phyloP scores from a whole-genome alignment of 805 yeast genomes.

The Kodamaea fukazawae region DNA sequence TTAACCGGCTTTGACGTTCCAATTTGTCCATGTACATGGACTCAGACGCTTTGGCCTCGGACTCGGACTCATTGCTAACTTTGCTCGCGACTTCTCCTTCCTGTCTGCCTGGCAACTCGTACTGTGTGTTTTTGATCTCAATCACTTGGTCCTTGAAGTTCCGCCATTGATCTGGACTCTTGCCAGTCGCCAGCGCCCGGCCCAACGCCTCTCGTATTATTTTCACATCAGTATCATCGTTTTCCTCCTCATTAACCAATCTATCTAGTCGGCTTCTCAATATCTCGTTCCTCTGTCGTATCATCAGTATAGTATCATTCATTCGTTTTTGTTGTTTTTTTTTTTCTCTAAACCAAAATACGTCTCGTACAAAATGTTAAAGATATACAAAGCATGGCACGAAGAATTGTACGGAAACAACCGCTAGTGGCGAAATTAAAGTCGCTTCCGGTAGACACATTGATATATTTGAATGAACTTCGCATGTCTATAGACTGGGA shows the following conservation, averaged over 20 bases:
- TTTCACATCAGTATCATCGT: slow-evolving; percentile 10
- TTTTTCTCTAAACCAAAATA: slow-evolving; percentile 10
- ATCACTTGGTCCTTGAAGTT: slow-evolving; percentile 22
- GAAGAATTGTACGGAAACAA: slow-evolving; percentile 22
- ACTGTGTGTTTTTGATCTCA: slow-evolving; percentile 20
- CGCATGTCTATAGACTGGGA: slow-evolving; percentile 43
- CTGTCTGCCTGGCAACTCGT: slow-evolving; percentile 16
- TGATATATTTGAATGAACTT: slow-evolving; percentile 35
- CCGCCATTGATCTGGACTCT: slow-evolving; percentile 10
- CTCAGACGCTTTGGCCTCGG: slow-evolving; percentile 5
- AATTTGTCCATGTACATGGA: slow-evolving; percentile 12
- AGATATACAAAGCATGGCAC: slow-evolving; percentile 7
- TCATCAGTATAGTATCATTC: slow-evolving; percentile 11
- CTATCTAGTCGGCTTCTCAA: slow-evolving; percentile 7
- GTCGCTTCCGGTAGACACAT: slow-evolving; percentile 34
- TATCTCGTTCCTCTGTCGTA: slow-evolving; percentile 10
- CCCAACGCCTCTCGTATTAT: slow-evolving; percentile 1
- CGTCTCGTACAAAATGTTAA: slow-evolving; percentile 3
- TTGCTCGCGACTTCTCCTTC: not conserved
- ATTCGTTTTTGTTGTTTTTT: slow-evolving; percentile 2
- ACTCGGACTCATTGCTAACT: not conserved
- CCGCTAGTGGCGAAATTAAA: slow-evolving; percentile 29
- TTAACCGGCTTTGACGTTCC: slow-evolving; percentile 12
- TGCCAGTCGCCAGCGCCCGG: slow-evolving; percentile 1
- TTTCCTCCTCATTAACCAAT: slow-evolving; percentile 8